These are phyloP conservation scores for Aphanomyces invadans DNA, from an alignment of 352 stramenopile genomes.

Conservation along the genomic window DNA sequence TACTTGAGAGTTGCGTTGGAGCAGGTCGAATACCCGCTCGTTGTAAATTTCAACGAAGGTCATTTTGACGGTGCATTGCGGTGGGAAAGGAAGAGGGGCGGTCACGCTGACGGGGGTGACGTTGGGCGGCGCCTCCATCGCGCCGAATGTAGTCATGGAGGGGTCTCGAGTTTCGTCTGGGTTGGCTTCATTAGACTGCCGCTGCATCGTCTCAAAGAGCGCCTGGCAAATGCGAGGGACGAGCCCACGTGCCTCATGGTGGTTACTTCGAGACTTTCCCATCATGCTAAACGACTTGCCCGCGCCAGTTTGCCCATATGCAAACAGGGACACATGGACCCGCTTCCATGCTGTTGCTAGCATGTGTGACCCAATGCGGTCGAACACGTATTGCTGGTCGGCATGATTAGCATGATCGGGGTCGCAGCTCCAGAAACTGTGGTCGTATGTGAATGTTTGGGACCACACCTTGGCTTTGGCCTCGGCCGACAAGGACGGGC, in stretches of 20 bases:
- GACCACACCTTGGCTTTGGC: conserved; percentile 47
- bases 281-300: conserved; percentile 47
- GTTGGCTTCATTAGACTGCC: too few species aligned
- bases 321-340: conserved; percentile 71
- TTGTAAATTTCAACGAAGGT: conserved; percentile 82
- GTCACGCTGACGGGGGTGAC: too few species aligned
- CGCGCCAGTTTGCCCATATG: conserved; percentile 59
- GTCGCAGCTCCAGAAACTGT: conserved; percentile 68
- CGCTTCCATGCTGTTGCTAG: conserved; percentile 50
- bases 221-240: conserved; percentile 56
- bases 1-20: conserved; percentile 28
- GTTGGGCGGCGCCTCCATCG: too few species aligned
- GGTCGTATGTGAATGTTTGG: conserved; percentile 64
- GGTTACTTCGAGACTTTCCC: conserved; percentile 20
- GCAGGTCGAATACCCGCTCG: conserved; percentile 62
- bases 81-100: conserved; percentile 19
- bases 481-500: background rate
- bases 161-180: too few species aligned
- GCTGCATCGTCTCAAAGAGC: conserved; percentile 42
- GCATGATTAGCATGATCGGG: conserved; percentile 30
- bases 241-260: conserved; percentile 31
- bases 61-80: conserved; percentile 35
- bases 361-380: conserved; percentile 44
- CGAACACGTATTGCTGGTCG: conserved; percentile 48
- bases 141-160: too few species aligned